Conservation (phyloP, 1,284 basidiomycete species). For the Golubevia pallescens region DNA sequence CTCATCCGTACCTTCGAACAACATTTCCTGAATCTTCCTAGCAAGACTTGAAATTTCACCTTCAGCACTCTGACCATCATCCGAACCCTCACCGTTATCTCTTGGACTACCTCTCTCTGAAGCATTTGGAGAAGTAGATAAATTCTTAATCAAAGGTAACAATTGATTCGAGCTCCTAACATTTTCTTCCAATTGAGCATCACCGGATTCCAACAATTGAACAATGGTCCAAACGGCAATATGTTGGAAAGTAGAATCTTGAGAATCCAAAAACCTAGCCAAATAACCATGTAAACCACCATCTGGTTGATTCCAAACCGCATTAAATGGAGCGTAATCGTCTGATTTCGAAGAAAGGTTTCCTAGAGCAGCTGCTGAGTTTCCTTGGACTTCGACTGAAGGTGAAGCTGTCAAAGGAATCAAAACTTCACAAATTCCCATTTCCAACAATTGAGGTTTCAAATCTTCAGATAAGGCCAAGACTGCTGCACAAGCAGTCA, state of each 20-base stretch:
- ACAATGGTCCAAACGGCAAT: constrained; percentile 96
- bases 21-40: constrained; percentile 55
- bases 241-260: constrained; percentile 99
- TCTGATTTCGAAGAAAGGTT: constrained; percentile 96
- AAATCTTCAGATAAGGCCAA: constrained; percentile 59
- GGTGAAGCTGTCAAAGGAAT: constrained; percentile 95
- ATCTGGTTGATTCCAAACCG: constrained; percentile 96
- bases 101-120: constrained; percentile 8
- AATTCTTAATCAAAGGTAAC: constrained; percentile 45
- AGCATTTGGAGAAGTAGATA: constrained; percentile 23
- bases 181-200: constrained; percentile 67
- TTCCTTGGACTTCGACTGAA: constrained; percentile 97
- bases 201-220: constrained; percentile 90
- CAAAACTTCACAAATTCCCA: constrained; percentile 97
- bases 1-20: constrained; percentile 9
- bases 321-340: constrained; percentile 96
- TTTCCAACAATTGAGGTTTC: constrained; percentile 75
- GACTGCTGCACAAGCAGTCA: constrained; percentile 64
- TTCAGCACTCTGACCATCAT: constrained; percentile 49
- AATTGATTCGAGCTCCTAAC: constrained; percentile 47
- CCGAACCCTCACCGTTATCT: constrained; percentile 17
- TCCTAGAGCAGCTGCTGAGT: constrained; percentile 94
- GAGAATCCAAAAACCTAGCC: constrained; percentile 88
- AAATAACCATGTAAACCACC: constrained; percentile 96
- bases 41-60: constrained; percentile 54